Conservation (phyloP, 2,329 filamentous ascomycete species). For the Aureobasidium sp. region DNA sequence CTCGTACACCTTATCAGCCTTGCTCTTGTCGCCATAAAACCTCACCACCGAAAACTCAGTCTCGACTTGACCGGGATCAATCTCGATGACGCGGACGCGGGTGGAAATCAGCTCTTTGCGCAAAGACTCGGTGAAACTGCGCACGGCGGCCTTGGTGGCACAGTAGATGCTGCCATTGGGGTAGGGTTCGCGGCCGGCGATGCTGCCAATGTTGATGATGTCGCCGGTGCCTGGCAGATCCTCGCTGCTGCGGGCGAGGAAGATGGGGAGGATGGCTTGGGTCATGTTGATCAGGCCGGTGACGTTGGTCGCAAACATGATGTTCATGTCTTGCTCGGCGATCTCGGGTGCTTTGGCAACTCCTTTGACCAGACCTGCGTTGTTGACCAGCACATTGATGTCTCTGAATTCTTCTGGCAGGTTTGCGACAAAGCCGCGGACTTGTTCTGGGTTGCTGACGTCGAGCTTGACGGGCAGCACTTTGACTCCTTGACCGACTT, state of each 20-base stretch:
- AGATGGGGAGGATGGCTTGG: constrained; percentile 78
- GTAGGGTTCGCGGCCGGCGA: constrained; percentile 85
- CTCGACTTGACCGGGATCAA: constrained; percentile 90
- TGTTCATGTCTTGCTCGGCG: constrained; percentile 67
- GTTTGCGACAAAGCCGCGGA: constrained; percentile 62
- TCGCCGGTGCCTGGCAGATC: constrained; percentile 64
- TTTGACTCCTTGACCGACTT: constrained; percentile 73
- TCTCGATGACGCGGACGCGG: constrained; percentile 74
- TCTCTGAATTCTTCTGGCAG: constrained; percentile 77
- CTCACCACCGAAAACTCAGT: constrained; percentile 87
- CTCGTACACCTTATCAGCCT: constrained; percentile 87
- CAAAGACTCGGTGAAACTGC: constrained; percentile 75
- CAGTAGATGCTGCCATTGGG: constrained; percentile 86
- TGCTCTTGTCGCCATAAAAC: constrained; percentile 80
- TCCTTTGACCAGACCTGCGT: constrained; percentile 90
- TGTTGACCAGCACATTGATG: constrained; percentile 88
- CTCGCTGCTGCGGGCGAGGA: constrained; percentile 58
- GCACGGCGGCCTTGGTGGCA: constrained; percentile 82
- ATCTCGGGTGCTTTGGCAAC: constrained; percentile 82
- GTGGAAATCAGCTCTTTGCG: constrained; percentile 77
- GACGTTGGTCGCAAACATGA: constrained; percentile 92
- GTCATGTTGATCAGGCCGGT: constrained; percentile 95
- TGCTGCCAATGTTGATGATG: constrained; percentile 91
- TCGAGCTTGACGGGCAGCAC: constrained; percentile 80
- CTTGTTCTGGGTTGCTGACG: constrained; percentile 70